Evolutionary conservation across 257 asterid species (phyloP).

Genomic region (Primulina eburnea): DNA sequence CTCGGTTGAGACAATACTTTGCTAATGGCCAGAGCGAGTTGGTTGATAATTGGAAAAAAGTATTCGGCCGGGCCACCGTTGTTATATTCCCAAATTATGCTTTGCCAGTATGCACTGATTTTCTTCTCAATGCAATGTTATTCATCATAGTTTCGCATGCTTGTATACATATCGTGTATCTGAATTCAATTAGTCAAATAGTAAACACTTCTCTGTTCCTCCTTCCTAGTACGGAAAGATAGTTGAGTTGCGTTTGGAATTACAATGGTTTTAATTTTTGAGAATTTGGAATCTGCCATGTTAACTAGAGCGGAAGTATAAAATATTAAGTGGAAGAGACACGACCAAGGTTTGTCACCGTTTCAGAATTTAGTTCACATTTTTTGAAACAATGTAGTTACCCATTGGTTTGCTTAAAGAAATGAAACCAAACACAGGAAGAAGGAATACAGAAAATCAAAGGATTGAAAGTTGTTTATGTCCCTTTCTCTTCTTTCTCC

Average conservation of each 20-base stretch:
- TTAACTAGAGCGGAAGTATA: neutral
- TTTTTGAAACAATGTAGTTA: neutral
- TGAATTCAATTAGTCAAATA: neutral
- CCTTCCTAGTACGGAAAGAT: neutral
- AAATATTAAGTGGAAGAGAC: neutral
- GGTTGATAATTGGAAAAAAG: conserved; percentile 71
- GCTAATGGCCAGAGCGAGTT: conserved; percentile 56
- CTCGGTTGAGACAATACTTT: conserved; percentile 54
- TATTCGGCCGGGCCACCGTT: conserved; percentile 70
- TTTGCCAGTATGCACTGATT: conserved; percentile 62
- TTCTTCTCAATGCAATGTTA: conserved; percentile 13
- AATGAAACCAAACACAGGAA: neutral
- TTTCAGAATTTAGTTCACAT: neutral
- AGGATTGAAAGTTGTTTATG: neutral
- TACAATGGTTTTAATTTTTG: neutral
- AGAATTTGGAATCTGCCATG: neutral
- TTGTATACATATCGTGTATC: neutral
- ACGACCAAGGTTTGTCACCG: neutral
- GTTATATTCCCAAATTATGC: conserved; percentile 80
- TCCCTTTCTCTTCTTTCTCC: neutral
- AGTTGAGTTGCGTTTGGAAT: neutral
- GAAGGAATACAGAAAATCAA: neutral
- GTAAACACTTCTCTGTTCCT: neutral
- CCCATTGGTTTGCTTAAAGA: neutral
- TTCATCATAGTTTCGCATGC: neutral